phyloP scores from a whole-genome alignment of 441 rosid genomes.

The Adansonia madagascariensis region DNA sequence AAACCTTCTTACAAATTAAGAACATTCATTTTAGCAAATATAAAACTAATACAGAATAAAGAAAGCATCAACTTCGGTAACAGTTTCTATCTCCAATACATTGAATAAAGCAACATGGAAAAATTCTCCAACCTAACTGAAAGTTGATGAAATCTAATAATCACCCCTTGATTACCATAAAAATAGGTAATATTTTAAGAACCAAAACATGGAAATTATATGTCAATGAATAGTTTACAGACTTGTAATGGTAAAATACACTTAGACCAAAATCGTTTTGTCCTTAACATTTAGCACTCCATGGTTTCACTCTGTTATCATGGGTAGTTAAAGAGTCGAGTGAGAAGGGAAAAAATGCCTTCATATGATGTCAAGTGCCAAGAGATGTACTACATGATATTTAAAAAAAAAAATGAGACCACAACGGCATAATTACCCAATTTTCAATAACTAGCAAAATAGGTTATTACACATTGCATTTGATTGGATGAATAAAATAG shows the following conservation, averaged over 20 bases:
- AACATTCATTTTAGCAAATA: neutral
- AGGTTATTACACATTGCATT: neutral
- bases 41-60: neutral
- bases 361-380: neutral
- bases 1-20: neutral
- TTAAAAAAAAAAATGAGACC: neutral
- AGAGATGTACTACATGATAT: neutral
- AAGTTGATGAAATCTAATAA: neutral
- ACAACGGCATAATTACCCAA: neutral
- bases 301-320: constrained; percentile 5
- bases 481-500: neutral
- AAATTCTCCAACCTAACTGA: neutral
- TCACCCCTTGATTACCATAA: neutral
- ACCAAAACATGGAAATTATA: neutral
- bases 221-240: neutral
- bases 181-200: neutral
- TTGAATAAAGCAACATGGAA: constrained; percentile 5
- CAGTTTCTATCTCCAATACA: neutral
- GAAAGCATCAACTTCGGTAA: neutral
- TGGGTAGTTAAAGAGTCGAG: neutral
- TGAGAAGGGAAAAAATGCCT: neutral
- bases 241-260: neutral
- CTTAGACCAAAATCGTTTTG: neutral
- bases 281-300: neutral
- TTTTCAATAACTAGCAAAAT: neutral